Evolutionary conservation across 1,284 basidiomycete genomes (phyloP).

Genomic region (Cryptococcus wingfieldii): DNA sequence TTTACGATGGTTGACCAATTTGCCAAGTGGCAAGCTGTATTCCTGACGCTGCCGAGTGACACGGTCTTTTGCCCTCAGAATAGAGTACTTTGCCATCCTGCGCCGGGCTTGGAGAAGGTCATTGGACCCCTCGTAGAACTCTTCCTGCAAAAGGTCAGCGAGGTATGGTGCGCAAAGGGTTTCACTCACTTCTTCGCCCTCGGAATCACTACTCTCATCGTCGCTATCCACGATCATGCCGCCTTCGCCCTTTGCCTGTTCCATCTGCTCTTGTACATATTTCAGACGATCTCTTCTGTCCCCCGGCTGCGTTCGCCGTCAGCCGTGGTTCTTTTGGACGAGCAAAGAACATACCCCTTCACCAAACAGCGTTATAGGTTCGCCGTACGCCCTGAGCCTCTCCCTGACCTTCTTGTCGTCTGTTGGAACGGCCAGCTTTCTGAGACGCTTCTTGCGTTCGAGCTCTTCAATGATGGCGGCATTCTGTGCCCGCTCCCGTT

Average conservation of each 20-base stretch:
- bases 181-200: constrained; percentile 61
- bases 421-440: constrained; percentile 90
- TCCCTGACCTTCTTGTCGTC: constrained; percentile 90
- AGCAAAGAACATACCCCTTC: constrained; percentile 69
- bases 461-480: constrained; percentile 81
- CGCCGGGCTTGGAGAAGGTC: constrained; percentile 78
- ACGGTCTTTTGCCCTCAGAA: constrained; percentile 85
- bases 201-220: constrained; percentile 52
- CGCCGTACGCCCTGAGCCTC: constrained; percentile 82
- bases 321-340: background rate
- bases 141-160: constrained; percentile 60
- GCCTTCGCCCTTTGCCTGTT: constrained; percentile 53
- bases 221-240: constrained; percentile 56
- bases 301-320: constrained; percentile 44
- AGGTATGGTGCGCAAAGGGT: background rate
- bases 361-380: constrained; percentile 95
- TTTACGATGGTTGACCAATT: constrained; percentile 84
- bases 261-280: constrained; percentile 84
- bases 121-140: constrained; percentile 90
- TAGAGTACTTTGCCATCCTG: constrained; percentile 82
- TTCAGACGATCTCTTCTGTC: constrained; percentile 85
- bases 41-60: constrained; percentile 84
- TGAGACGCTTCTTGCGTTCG: constrained; percentile 92
- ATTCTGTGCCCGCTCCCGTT: constrained; percentile 54
- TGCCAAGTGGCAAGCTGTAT: constrained; percentile 79